Percentiles rank a stretch among this genome's conserved stretches.
These are phyloP conservation scores for Pecoramyces ruminantium DNA, from an alignment of 192 early-diverging fungal species.

Conservation along the genomic window DNA sequence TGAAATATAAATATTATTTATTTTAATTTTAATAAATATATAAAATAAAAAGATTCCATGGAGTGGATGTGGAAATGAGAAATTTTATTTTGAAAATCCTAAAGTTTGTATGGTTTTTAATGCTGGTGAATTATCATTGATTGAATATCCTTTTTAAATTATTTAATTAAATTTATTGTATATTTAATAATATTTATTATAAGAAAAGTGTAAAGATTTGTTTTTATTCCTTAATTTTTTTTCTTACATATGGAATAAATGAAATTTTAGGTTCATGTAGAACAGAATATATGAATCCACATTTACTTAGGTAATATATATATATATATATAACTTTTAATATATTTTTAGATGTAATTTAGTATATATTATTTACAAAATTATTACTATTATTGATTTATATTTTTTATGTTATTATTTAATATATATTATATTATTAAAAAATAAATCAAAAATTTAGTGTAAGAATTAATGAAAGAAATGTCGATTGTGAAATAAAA, in stretches of 20 bases:
- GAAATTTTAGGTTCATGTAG: conserved; percentile 39
- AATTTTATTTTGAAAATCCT: conserved; percentile 44
- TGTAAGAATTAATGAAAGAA: conserved; percentile 42
- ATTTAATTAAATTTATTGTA: too few relatives aligned
- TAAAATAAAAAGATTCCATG: conserved; percentile 26
- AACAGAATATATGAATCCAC: conserved; percentile 47
- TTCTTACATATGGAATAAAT: conserved; percentile 29
- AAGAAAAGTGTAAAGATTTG: too few relatives aligned
- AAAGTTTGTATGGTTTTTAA: conserved; percentile 51
- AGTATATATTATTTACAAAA: too few relatives aligned
- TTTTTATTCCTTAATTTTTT: neutral
- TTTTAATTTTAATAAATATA: neutral
- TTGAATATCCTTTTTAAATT: conserved; percentile 16
- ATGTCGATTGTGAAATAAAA: conserved; percentile 29
- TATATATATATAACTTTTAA: too few relatives aligned
- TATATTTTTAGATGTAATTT: too few relatives aligned
- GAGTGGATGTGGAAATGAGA: conserved; percentile 31
- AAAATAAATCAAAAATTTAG: too few relatives aligned
- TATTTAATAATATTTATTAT: too few relatives aligned
- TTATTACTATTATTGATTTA: too few relatives aligned
- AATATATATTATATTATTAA: too few relatives aligned
- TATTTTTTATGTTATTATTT: too few relatives aligned
- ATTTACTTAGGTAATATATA: conserved; percentile 32
- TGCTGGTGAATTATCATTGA: conserved; percentile 38
- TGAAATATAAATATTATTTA: too few relatives aligned